Conservation (phyloP, 116 monocot species). For the Zostera marina region DNA sequence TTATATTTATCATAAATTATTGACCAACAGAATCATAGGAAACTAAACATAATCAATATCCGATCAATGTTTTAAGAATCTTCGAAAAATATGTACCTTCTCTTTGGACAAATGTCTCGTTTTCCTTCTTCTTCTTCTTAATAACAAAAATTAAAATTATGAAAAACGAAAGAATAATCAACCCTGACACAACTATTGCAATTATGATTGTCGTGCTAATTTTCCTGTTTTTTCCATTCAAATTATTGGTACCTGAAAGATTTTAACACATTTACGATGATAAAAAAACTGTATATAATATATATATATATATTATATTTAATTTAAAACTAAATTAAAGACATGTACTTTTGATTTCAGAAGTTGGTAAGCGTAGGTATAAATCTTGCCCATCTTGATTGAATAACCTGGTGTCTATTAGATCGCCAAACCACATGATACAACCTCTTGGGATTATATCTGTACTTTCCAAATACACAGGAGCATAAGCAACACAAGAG, state of each 20-base stretch:
- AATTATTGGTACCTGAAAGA: background rate
- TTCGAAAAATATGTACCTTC: background rate
- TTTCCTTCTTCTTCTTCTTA: background rate
- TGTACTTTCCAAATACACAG: background rate
- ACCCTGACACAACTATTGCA: background rate
- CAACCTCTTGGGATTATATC: background rate
- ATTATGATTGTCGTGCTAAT: background rate
- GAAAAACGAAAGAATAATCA: background rate
- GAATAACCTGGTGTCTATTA: background rate
- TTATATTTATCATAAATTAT: too few species aligned
- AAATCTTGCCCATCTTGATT: background rate
- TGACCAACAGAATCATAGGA: too few species aligned
- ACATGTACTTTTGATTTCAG: background rate
- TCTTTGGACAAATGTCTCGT: background rate
- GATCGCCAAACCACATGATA: slow-evolving; percentile 3
- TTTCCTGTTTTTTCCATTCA: background rate
- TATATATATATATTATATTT: too few species aligned
- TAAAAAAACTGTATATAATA: too few species aligned
- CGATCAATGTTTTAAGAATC: too few species aligned
- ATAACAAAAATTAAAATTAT: background rate
- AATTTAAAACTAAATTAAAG: background rate
- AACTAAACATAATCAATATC: too few species aligned
- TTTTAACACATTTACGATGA: too few species aligned
- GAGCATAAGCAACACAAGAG: background rate
- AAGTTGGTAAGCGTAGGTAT: background rate